A percentile compares a stretch with the other conserved stretches of the same genome.
phyloP scores from a whole-genome alignment of 768 basidiomycete species.

The Lactarius sanguifluus region DNA sequence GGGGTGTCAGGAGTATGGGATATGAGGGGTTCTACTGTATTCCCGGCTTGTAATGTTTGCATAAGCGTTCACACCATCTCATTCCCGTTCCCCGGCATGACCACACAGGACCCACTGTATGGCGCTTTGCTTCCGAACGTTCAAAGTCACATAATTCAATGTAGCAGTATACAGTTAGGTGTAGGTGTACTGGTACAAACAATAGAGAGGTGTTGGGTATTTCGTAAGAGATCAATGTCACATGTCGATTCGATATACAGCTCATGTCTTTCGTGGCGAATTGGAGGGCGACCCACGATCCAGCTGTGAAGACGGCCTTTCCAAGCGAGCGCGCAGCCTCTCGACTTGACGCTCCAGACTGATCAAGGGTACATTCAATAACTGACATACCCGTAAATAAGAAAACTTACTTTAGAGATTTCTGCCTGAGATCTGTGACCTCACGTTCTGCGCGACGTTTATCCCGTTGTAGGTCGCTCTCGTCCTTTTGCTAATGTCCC shows the following conservation, averaged over 20 bases:
- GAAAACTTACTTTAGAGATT: conserved; percentile 57
- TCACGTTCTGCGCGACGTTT: conserved; percentile 79
- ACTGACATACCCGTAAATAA: neutral
- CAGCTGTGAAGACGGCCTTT: conserved; percentile 48
- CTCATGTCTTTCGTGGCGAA: conserved; percentile 38
- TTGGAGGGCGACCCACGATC: conserved; percentile 36
- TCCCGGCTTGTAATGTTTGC: neutral
- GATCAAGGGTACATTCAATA: neutral
- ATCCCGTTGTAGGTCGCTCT: conserved; percentile 62
- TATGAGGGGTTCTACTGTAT: neutral
- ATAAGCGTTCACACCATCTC: neutral
- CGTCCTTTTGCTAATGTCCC: conserved; percentile 60
- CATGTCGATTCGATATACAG: neutral
- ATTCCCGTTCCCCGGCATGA: neutral
- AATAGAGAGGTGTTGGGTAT: conserved; percentile 9
- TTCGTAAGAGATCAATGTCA: conserved; percentile 14
- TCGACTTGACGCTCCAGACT: conserved; percentile 64
- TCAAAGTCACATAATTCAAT: neutral
- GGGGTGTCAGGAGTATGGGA: too few relatives aligned
- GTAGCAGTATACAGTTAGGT: neutral
- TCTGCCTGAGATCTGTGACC: conserved; percentile 70
- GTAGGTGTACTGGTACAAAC: conserved; percentile 6
- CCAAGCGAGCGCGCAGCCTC: conserved; percentile 61
- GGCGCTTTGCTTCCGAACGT: neutral
- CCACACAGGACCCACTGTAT: neutral